Conservation (phyloP, 73 alveolate species). For the Halteria grandinella region DNA sequence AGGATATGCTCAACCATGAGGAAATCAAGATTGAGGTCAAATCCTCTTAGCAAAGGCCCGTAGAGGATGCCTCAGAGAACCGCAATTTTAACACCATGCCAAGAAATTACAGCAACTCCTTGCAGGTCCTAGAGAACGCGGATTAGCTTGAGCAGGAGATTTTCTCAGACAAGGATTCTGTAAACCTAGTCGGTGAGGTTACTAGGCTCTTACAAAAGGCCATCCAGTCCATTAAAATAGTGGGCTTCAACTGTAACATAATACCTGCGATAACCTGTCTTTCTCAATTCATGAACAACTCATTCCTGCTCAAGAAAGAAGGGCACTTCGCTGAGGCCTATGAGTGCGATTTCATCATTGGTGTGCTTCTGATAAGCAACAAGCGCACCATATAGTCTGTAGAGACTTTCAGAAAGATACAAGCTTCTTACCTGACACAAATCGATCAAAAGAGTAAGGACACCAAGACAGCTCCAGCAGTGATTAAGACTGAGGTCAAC, state of each 20-base stretch:
- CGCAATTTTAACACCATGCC: conserved; percentile 51
- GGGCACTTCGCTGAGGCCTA: not conserved
- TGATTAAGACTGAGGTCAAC: not conserved
- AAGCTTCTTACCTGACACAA: not conserved
- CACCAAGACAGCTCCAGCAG: not conserved
- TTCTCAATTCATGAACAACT: conserved; percentile 19
- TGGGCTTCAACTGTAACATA: conserved; percentile 18
- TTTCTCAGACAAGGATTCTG: not conserved
- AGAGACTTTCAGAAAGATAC: conserved; percentile 39
- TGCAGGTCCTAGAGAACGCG: not conserved
- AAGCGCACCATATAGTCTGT: conserved; percentile 26
- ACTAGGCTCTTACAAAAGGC: too few species aligned
- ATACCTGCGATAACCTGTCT: conserved; percentile 52
- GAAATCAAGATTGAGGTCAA: conserved; percentile 39
- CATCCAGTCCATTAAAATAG: not conserved
- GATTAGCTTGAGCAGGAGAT: not conserved
- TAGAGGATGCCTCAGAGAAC: conserved; percentile 23
- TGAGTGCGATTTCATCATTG: conserved; percentile 33
- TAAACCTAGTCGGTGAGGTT: not conserved
- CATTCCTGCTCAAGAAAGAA: conserved; percentile 14
- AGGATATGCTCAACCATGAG: conserved; percentile 9
- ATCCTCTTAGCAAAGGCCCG: not conserved
- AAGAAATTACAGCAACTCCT: conserved; percentile 34
- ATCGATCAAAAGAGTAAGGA: not conserved
- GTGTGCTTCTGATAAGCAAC: conserved; percentile 31